Conservation (phyloP, 2,329 filamentous ascomycete genomes). For the Trichophyton simii region DNA sequence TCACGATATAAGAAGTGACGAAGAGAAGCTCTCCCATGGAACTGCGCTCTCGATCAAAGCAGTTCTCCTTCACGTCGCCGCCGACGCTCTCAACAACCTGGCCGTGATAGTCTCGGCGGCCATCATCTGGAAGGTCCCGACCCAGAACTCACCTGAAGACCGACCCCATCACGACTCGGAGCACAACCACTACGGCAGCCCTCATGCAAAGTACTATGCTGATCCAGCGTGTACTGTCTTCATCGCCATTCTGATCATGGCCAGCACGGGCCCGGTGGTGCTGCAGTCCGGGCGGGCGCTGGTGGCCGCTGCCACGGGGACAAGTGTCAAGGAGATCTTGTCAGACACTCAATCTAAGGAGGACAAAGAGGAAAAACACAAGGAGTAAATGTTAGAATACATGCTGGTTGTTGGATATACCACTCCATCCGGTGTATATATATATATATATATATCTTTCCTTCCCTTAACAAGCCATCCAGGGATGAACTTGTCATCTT, state of each 20-base stretch:
- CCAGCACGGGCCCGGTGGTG: constrained; percentile 8
- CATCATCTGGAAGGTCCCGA: constrained; percentile 46
- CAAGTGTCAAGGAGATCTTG: neutral
- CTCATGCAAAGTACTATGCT: constrained; percentile 10
- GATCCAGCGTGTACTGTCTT: constrained; percentile 13
- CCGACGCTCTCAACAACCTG: constrained; percentile 64
- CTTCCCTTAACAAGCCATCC: too few relatives aligned
- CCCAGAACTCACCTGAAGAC: neutral
- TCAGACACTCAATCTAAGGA: neutral
- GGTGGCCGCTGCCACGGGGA: neutral
- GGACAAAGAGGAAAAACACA: neutral
- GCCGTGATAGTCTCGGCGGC: constrained; percentile 59
- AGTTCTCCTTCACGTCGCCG: constrained; percentile 56
- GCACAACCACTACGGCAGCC: neutral
- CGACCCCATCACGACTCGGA: neutral
- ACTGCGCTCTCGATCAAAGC: constrained; percentile 11
- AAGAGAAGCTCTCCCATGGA: neutral
- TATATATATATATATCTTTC: too few relatives aligned
- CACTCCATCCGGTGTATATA: too few relatives aligned
- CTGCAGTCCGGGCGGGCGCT: constrained; percentile 10
- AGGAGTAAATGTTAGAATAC: neutral
- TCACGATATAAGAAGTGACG: neutral
- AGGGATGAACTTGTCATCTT: too few relatives aligned
- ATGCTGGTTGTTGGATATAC: too few relatives aligned
- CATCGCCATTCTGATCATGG: constrained; percentile 12